Evolutionary conservation across 2,329 filamentous ascomycete species (phyloP).

Genomic region (Xylariales sp.): DNA sequence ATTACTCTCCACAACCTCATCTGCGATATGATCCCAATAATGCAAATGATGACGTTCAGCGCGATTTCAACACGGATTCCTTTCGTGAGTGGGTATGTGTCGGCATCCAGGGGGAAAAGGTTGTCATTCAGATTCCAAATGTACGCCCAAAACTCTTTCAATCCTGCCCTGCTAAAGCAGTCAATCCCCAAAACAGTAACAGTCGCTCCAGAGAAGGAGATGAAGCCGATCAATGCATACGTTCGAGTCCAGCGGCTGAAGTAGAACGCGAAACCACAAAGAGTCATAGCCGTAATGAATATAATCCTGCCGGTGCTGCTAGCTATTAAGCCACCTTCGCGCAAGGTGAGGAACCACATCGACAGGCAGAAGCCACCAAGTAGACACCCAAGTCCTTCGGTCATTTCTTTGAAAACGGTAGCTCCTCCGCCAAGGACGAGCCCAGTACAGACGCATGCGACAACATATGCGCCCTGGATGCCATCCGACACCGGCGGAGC

Average conservation of each 20-base stretch:
- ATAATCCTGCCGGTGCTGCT: constrained; percentile 59
- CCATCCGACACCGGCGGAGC: constrained; percentile 67
- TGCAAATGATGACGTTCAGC: constrained; percentile 66
- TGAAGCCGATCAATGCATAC: constrained; percentile 71
- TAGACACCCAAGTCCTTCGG: constrained; percentile 76
- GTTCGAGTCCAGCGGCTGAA: constrained; percentile 73
- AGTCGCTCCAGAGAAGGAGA: constrained; percentile 79
- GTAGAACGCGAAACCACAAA: constrained; percentile 66
- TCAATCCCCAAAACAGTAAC: constrained; percentile 79
- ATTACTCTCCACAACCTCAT: constrained; percentile 82
- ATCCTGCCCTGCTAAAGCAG: constrained; percentile 80
- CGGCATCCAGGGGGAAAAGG: constrained; percentile 71
- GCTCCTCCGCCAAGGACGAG: constrained; percentile 68
- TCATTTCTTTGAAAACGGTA: constrained; percentile 77
- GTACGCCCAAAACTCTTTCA: constrained; percentile 96
- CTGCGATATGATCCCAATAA: constrained; percentile 78
- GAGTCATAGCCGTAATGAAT: constrained; percentile 70
- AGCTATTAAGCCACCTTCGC: constrained; percentile 68
- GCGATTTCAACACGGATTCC: constrained; percentile 84
- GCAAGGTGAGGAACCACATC: constrained; percentile 86
- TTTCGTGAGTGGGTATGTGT: constrained; percentile 79
- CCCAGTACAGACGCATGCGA: constrained; percentile 70
- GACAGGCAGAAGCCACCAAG: constrained; percentile 78
- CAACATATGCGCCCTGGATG: constrained; percentile 81
- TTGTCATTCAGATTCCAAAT: constrained; percentile 78